phyloP scores from a whole-genome alignment of 345 rosid genomes.

The Hibiscus trionum region DNA sequence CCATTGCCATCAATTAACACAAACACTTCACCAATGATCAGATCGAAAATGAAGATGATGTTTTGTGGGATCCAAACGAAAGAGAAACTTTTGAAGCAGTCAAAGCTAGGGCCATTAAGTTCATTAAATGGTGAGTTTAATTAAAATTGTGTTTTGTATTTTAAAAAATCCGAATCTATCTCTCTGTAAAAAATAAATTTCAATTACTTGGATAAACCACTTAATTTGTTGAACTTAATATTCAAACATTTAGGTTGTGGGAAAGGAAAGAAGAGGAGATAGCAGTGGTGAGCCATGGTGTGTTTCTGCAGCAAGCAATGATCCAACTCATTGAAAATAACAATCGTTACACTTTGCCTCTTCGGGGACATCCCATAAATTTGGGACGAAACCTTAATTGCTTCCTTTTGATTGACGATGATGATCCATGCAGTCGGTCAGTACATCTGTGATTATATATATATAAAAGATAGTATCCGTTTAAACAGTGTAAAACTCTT shows the following conservation, averaged over 20 bases:
- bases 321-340: conserved; percentile 14
- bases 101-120: conserved; percentile 48
- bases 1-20: neutral
- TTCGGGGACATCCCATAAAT: neutral
- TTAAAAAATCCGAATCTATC: neutral
- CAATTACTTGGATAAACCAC: too few species aligned
- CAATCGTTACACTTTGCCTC: neutral
- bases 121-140: conserved; percentile 43
- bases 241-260: conserved; percentile 44
- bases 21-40: conserved; percentile 7
- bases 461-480: too few species aligned
- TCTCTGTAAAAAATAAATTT: too few species aligned
- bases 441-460: conserved; percentile 2
- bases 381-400: too few species aligned
- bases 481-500: too few species aligned
- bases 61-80: conserved; percentile 39
- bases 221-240: too few species aligned
- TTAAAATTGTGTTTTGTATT: neutral
- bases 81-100: conserved; percentile 51
- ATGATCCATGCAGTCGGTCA: conserved; percentile 28
- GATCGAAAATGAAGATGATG: conserved; percentile 71
- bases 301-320: conserved; percentile 51
- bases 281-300: conserved; percentile 71
- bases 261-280: conserved; percentile 66
- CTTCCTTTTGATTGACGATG: neutral